Evolutionary conservation across 495 filamentous ascomycete genomes (phyloP), one percentile per base, ranked within the genome.

Genomic region (Aspergillus ellipticus): DNA sequence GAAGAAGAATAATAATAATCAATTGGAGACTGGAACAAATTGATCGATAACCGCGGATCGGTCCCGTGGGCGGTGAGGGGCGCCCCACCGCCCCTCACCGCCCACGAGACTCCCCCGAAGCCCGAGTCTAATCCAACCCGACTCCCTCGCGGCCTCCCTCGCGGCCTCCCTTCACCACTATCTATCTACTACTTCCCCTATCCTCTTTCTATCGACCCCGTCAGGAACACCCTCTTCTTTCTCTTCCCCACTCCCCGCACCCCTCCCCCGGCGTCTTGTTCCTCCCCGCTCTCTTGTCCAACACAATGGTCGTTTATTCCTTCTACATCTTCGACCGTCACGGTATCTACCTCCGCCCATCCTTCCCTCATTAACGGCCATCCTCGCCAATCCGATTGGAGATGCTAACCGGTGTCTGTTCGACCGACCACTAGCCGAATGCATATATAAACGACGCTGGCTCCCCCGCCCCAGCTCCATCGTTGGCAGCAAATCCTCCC

Each of bases 261-360:
- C 1, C 15, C 8, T n/a, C 13, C 37, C 37, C 39, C 19, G 1
- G 17, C 7, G 17, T 42, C 9, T 10, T 20, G n/a, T 20, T 28
- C 10, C 8, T 11, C 20, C 6, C n/a, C 11, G 20, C 20, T 20
- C 2, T 2, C n/a, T 26, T 13, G 21, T n/a, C n/a, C n/a, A n/a
- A 6, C 52, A 75, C 69, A 56, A 97, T 97, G 94, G 84, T 88
- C 53, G 88, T 97, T 66, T 97, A 96, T 73, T 92, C 91, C 37
- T 96, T 97, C 76, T 97, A 96, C 79, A 96, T 98, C 66, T 98
- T 98, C 63, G 94, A 98, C 72, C 87, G 94, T 59, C 94, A 98
- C 71, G 96, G 94, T 97, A 81, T 65, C 80, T 60, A 9, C 48
- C 41, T 31, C 21, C 21, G 29, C n/a, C 16, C 42, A n/a, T n/a